A percentile compares a stretch with the other conserved stretches of the same genome.
phyloP scores from a whole-genome alignment of 2,329 filamentous ascomycete genomes.

The Penicillium freii region DNA sequence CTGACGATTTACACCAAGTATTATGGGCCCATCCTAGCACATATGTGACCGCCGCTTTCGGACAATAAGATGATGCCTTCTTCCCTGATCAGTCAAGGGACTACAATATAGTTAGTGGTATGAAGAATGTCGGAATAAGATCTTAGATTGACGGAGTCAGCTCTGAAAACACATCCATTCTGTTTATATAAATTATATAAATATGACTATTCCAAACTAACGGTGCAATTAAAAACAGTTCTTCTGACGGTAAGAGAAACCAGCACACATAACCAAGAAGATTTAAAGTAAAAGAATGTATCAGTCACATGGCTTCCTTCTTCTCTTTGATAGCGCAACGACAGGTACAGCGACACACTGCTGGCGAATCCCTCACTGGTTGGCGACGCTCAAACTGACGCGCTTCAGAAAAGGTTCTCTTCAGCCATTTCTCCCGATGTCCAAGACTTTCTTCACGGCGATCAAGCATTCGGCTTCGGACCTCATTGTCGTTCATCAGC shows the following conservation, averaged over 20 bases:
- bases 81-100: too few relatives aligned
- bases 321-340: slow-evolving; percentile 6
- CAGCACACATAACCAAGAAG: background rate
- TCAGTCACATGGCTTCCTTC: background rate
- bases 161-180: too few relatives aligned
- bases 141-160: too few relatives aligned
- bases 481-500: slow-evolving; percentile 21
- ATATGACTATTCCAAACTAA: background rate
- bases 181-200: background rate
- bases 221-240: background rate
- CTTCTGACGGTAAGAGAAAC: background rate
- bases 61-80: too few relatives aligned
- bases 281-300: background rate
- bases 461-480: slow-evolving; percentile 30
- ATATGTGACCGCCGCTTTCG: too few relatives aligned
- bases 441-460: slow-evolving; percentile 28
- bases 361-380: slow-evolving; percentile 17
- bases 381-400: slow-evolving; percentile 8
- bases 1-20: too few relatives aligned
- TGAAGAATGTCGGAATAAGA: too few relatives aligned
- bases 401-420: slow-evolving; percentile 17
- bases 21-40: too few relatives aligned
- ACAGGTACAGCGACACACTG: slow-evolving; percentile 12
- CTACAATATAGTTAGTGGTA: too few relatives aligned
- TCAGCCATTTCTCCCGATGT: slow-evolving; percentile 26